Evolutionary conservation across 2,329 filamentous ascomycete species (phyloP).

Genomic region (Hymenoscyphus occultus): DNA sequence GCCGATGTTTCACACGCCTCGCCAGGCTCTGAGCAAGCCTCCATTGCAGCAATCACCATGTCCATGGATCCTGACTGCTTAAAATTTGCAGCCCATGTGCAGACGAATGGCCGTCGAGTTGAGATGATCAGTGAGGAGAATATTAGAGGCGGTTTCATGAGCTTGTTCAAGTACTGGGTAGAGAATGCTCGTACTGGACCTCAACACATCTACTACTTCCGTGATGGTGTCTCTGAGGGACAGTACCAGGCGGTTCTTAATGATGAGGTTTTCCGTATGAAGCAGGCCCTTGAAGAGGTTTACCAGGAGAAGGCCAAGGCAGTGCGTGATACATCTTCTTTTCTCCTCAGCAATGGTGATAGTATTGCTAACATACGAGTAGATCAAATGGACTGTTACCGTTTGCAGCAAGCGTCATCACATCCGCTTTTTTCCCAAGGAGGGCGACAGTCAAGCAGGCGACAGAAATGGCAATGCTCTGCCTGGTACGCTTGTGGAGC

Average conservation of each 20-base stretch:
- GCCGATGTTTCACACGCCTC: slow-evolving; percentile 85
- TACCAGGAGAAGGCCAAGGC: slow-evolving; percentile 29
- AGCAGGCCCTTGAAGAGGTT: slow-evolving; percentile 50
- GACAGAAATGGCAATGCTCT: slow-evolving; percentile 80
- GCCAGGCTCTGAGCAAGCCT: slow-evolving; percentile 63
- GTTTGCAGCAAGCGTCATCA: slow-evolving; percentile 94
- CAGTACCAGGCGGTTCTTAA: slow-evolving; percentile 79
- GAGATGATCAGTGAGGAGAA: slow-evolving; percentile 75
- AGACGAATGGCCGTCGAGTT: slow-evolving; percentile 78
- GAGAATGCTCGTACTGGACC: slow-evolving; percentile 53
- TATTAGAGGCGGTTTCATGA: slow-evolving; percentile 61
- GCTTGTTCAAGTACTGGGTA: slow-evolving; percentile 65
- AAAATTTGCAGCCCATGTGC: slow-evolving; percentile 74
- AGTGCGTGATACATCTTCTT: slow-evolving; percentile 18
- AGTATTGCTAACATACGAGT: not conserved
- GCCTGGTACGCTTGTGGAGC: slow-evolving; percentile 84
- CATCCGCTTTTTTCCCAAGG: slow-evolving; percentile 81
- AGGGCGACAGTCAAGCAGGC: slow-evolving; percentile 43
- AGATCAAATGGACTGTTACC: slow-evolving; percentile 72
- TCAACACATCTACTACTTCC: slow-evolving; percentile 81
- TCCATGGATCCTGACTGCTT: slow-evolving; percentile 69
- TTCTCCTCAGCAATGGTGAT: not conserved
- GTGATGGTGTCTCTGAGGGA: slow-evolving; percentile 86
- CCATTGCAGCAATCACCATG: slow-evolving; percentile 84
- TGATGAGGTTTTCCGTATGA: slow-evolving; percentile 72